Base-by-base conservation (phyloP, 192 early-diverging fungal species). In the Funneliformis geosporum region DNA sequence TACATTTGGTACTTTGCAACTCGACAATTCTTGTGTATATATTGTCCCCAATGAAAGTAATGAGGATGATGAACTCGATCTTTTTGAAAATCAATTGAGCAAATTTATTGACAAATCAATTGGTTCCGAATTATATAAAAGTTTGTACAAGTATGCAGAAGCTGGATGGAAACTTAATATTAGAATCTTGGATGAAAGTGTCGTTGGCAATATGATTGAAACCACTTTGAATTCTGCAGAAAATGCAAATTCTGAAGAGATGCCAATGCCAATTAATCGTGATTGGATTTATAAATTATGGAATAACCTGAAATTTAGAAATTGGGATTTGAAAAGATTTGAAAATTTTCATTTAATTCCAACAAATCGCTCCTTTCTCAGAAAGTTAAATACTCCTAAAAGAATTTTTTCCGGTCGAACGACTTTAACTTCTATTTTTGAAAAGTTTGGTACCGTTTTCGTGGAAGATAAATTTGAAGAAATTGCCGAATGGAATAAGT, bases 281-380 rank as follows among this genome's bases (percentile, higher is more conserved):
- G 70, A 33, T 50, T 72, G 70, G 70, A 72, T 72, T 38, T 27
- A 72, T 72, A 25, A 47, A 27, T 40, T 72, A 47, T 72, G 70
- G 70, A n/a, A 25, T 10, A 72, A 72, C 9, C 27, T 72, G n/a
- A 9, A 5, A 14, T 16, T 14, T 4, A 72, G 70, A 25, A 5
- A 47, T 21, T 72, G 25, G 8, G 44, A 72, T 27, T 72, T 72
- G 10, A 21, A 7, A 14, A 10, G 28, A 10, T 72, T 72, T 46
- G 43, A 72, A 28, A 12, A 44, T 27, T 5, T 72, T 27, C 70
- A 72, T 72, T 23, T 72, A 27, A 47, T 72, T 12, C 70, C 70
- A 47, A 72, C 70, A 33, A 72, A 50, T 72, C 21, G 16, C 27
- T 42, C 23, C n/a, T 47, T 44, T 5, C 16, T 72, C 11, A 33